These are phyloP conservation scores for Penicillium rolfsii DNA, from an alignment of 2,329 filamentous ascomycete species.

Conservation along the genomic window DNA sequence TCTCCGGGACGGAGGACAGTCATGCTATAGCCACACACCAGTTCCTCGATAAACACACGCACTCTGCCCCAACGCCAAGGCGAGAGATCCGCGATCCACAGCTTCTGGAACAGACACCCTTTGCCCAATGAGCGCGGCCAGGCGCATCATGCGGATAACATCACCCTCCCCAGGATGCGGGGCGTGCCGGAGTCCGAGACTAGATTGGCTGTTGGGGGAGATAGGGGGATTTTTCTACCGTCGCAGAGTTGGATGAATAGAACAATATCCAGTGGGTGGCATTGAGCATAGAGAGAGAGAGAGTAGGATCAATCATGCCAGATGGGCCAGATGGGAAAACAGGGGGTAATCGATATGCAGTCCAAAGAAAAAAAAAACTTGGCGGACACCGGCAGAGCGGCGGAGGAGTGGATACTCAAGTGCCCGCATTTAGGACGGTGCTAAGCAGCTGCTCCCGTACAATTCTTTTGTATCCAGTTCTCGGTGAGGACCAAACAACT, in stretches of 20 bases:
- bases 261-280: not conserved
- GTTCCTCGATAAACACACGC: conserved; percentile 1
- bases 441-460: not conserved
- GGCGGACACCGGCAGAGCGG: not conserved
- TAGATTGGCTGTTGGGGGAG: not conserved
- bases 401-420: conserved; percentile 1
- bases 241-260: not conserved
- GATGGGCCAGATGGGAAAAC: not conserved
- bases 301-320: not conserved
- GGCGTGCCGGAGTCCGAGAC: conserved; percentile 16
- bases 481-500: conserved; percentile 23
- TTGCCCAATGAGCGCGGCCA: conserved; percentile 18
- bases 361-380: not conserved
- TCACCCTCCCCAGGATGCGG: conserved; percentile 26
- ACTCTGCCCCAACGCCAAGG: conserved; percentile 22
- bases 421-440: not conserved
- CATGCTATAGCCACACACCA: conserved; percentile 6
- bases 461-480: conserved; percentile 20
- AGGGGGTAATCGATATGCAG: not conserved
- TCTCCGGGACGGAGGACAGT: not conserved
- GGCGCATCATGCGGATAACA: conserved; percentile 29
- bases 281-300: not conserved
- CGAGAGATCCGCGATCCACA: conserved; percentile 33
- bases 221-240: not conserved
- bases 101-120: conserved; percentile 29